Evolutionary conservation across 1,284 basidiomycete species (phyloP).

Genomic region (Neonothopanus nambi): DNA sequence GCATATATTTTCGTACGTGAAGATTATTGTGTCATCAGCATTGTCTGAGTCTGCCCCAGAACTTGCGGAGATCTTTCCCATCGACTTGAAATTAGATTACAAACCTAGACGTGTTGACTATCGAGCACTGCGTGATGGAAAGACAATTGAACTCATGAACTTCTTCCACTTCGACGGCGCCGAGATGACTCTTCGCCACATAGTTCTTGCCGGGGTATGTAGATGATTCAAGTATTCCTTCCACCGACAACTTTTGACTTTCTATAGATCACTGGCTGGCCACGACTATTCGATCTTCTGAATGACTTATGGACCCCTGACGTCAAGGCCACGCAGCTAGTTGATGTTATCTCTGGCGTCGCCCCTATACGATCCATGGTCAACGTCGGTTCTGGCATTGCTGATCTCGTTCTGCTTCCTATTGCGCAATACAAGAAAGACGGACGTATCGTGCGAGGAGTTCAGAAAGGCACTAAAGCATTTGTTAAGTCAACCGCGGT

Average conservation of each 20-base stretch:
- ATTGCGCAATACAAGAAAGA: constrained; percentile 98
- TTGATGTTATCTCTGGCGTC: constrained; percentile 96
- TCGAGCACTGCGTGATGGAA: constrained; percentile 86
- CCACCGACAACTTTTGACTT: constrained; percentile 11
- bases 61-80: constrained; percentile 87
- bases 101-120: constrained; percentile 98
- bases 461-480: constrained; percentile 92
- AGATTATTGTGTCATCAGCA: neutral
- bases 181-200: constrained; percentile 95
- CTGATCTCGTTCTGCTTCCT: constrained; percentile 92
- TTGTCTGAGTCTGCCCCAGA: constrained; percentile 45
- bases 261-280: constrained; percentile 85
- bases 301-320: constrained; percentile 99
- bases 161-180: constrained; percentile 99
- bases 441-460: constrained; percentile 86
- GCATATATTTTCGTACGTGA: constrained; percentile 73
- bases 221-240: neutral
- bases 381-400: constrained; percentile 95
- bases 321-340: constrained; percentile 96
- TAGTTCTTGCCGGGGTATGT: constrained; percentile 87
- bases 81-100: constrained; percentile 94
- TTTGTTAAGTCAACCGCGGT: constrained; percentile 94
- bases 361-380: constrained; percentile 94
- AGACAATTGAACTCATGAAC: constrained; percentile 97
- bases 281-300: constrained; percentile 83